Evolutionary conservation across 495 filamentous ascomycete species (phyloP), one percentile per base, ranked within the genome.

Genomic region (Daldinia bambusicola): DNA sequence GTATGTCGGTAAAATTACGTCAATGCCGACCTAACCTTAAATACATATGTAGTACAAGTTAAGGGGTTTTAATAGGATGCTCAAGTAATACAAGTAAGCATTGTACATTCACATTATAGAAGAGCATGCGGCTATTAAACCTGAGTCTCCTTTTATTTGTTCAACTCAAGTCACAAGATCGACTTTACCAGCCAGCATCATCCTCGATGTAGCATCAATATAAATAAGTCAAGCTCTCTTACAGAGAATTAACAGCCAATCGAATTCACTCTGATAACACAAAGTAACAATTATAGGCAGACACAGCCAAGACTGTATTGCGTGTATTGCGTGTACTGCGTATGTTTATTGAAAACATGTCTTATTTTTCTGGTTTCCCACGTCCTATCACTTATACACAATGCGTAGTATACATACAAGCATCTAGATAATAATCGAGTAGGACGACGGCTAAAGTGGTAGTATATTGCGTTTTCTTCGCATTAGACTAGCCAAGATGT

Each of bases 401-500:
- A 43, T 30, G 51, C 50, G 31, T 45, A 43, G 32, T 50, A 36
- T 36, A 36, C 34, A 10, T 36, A 36, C 34, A 6, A 7, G 34
- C 6, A 10, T 36, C 6, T 36, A 36, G 34, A 36, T 10, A 36
- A 6, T 36, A 2, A 36, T 36, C 34, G 34, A 8, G 43, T 16
- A 12, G 7, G 45, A 52, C 45, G 43, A 50, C 70, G 65, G 65
- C 65, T 69, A 72, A 72, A 69, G 41, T 48, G 14, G n/a, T n/a
- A n/a, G 26, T n/a, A 60, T 63, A 71, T 71, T 63, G 43, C 20
- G n/a, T n/a, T n/a, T 32, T 43, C 40, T 43, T n/a, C n/a, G 14
- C 9, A 62, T 3, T 41, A 12, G 31, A 14, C 31, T 48, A 56
- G 62, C 66, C 66, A 70, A 74, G 66, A 56, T 51, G 36, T 59